phyloP scores from a whole-genome alignment of 2,329 filamentous ascomycete species.

The Basipetospora chlamydospora region DNA sequence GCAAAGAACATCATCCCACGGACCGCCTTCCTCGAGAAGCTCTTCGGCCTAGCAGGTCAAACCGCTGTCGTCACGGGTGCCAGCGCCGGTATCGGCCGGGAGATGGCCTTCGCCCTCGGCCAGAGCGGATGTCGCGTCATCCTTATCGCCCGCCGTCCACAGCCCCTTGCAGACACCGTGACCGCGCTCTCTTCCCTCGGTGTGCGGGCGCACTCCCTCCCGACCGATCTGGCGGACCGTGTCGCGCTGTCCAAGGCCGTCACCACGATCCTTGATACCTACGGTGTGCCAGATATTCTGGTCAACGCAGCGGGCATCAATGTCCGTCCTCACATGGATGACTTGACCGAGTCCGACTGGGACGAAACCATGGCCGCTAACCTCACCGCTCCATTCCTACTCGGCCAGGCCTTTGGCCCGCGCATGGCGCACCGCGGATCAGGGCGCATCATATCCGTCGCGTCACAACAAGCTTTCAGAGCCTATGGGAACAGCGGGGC shows the following conservation, averaged over 20 bases:
- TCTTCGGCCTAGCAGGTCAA: slow-evolving; percentile 17
- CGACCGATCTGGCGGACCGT: slow-evolving; percentile 10
- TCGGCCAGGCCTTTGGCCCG: slow-evolving; percentile 18
- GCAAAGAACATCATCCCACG: neutral
- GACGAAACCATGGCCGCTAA: slow-evolving; percentile 18
- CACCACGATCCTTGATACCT: neutral
- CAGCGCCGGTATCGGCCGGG: slow-evolving; percentile 20
- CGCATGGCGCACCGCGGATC: slow-evolving; percentile 16
- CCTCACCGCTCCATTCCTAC: slow-evolving; percentile 17
- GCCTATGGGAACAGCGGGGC: slow-evolving; percentile 19
- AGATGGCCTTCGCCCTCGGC: slow-evolving; percentile 16
- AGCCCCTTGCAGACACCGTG: slow-evolving; percentile 13
- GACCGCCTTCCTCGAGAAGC: slow-evolving; percentile 13
- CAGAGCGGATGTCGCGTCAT: slow-evolving; percentile 17
- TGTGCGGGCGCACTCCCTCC: slow-evolving; percentile 11
- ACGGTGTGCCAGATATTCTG: slow-evolving; percentile 17
- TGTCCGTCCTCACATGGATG: slow-evolving; percentile 15
- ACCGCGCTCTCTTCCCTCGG: slow-evolving; percentile 13
- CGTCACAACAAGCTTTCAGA: slow-evolving; percentile 17
- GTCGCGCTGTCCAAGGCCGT: slow-evolving; percentile 12
- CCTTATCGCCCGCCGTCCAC: slow-evolving; percentile 15
- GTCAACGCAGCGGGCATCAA: slow-evolving; percentile 19
- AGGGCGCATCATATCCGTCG: slow-evolving; percentile 20
- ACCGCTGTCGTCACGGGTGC: slow-evolving; percentile 18
- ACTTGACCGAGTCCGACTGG: slow-evolving; percentile 15